phyloP scores from a whole-genome alignment of 306 rosid species.

The Canavalia gladiata region DNA sequence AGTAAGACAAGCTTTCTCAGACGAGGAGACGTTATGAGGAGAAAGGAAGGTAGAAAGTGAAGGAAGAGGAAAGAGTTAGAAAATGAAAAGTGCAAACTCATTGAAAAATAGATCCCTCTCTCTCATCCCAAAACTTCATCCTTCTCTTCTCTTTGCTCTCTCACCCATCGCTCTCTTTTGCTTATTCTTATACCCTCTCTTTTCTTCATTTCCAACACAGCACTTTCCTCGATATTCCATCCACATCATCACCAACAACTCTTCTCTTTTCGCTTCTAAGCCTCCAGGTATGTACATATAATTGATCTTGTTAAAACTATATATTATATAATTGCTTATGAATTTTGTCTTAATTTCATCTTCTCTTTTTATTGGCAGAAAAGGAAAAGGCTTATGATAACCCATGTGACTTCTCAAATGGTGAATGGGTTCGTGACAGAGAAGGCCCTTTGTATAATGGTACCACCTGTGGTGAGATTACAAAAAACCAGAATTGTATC shows the following conservation, averaged over 20 bases:
- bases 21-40: neutral
- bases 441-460: slow-evolving; percentile 85
- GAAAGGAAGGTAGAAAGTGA: neutral
- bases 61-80: slow-evolving; percentile 40
- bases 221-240: slow-evolving; percentile 49
- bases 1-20: no score
- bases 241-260: slow-evolving; percentile 43
- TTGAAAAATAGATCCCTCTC: slow-evolving; percentile 59
- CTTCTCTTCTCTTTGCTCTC: slow-evolving; percentile 67
- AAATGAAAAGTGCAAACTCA: slow-evolving; percentile 59
- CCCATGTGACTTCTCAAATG: slow-evolving; percentile 77
- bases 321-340: slow-evolving; percentile 6
- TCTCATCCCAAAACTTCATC: slow-evolving; percentile 61
- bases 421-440: slow-evolving; percentile 73
- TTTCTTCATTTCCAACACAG: slow-evolving; percentile 53
- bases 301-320: neutral
- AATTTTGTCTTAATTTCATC: slow-evolving; percentile 21
- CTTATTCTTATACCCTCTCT: slow-evolving; percentile 66
- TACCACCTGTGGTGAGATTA: slow-evolving; percentile 80
- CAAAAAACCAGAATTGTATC: slow-evolving; percentile 83
- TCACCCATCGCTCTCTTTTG: slow-evolving; percentile 76
- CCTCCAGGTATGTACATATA: slow-evolving; percentile 41
- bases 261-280: slow-evolving; percentile 42
- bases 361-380: slow-evolving; percentile 56
- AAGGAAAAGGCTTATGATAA: slow-evolving; percentile 45